Conservation (phyloP, 352 stramenopile genomes). For the Phytopythium sindhum region DNA sequence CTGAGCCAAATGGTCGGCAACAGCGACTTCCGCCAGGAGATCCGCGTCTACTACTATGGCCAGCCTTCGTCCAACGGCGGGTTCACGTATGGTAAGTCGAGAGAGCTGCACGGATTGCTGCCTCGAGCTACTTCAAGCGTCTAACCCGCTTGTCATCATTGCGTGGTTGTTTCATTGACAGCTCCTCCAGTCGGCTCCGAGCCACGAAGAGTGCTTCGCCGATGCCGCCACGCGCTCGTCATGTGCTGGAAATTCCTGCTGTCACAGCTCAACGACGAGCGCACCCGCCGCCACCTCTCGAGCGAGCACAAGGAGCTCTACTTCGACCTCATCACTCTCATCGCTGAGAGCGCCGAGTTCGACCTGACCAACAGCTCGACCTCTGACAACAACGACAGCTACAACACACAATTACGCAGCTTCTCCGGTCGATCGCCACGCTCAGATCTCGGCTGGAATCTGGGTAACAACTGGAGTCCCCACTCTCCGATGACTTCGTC, state of each 20-base stretch:
- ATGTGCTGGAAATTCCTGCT: slow-evolving; percentile 68
- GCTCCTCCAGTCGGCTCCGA: slow-evolving; percentile 15
- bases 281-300: slow-evolving; percentile 15
- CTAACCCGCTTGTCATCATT: not conserved
- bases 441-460: slow-evolving; percentile 1
- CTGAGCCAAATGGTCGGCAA: slow-evolving; percentile 57
- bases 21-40: slow-evolving; percentile 46
- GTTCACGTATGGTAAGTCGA: slow-evolving; percentile 16
- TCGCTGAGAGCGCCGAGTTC: slow-evolving; percentile 68
- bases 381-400: slow-evolving; percentile 6
- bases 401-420: not conserved
- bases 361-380: slow-evolving; percentile 23
- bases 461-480: slow-evolving; percentile 21
- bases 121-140: not conserved
- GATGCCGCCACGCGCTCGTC: slow-evolving; percentile 56
- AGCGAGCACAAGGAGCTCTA: slow-evolving; percentile 46
- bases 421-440: not conserved
- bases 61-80: slow-evolving; percentile 10
- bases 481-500: slow-evolving; percentile 26
- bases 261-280: slow-evolving; percentile 54
- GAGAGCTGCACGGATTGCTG: too few species aligned
- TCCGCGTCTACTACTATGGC: slow-evolving; percentile 50
- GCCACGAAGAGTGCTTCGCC: slow-evolving; percentile 43
- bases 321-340: slow-evolving; percentile 60
- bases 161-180: not conserved